Evolutionary conservation across 192 early-diverging fungal species (phyloP), one percentile per base, ranked within the genome.

Genomic region (Backusella luteola): DNA sequence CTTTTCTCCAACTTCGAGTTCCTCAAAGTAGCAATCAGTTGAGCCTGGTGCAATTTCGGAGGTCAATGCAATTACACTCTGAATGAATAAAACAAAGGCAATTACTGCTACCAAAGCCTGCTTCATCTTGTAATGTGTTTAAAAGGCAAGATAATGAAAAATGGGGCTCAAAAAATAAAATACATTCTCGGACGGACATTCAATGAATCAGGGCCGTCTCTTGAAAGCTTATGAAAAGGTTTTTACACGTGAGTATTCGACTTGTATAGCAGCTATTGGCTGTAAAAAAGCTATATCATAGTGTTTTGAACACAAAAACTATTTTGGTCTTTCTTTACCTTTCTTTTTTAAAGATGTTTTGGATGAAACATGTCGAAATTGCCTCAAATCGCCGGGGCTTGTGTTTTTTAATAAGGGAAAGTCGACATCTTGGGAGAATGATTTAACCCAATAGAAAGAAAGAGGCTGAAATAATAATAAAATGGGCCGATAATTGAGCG

Each of bases 1-100:
- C 67, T 87, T 84, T 73, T 93, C 92, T 23, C 79, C 85, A 29
- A 73, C 63, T 19, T 90, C 82, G 12, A 94, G 79, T 1, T 83
- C 73, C 74, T 94, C 93, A 82, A 84, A 91, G 80, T 91, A 94
- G 78, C 93, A 94, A 68, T 87, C 80, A 36, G 74, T 44, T 34
- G 26, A 34, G 34, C 71, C 15, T 19, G 76, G 49, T 32, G 34
- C 36, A 46, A 81, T 70, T 38, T 77, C 56, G 29, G 77, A 17
- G 9, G 76, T 36, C 34, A 76, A 44, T 14, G 76, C 44, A 38
- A 52, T 17, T 12, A 76, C 76, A 21, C 32, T 23, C 6, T 70
- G 76, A 41, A 71, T 49, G 56, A 63, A 9, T 29, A 63, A 63
- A 63, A 63, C 56, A 63, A 63, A 23, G 56, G 56, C 56, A 63